Base-by-base conservation (phyloP, 2,329 filamentous ascomycete genomes). In the Claviceps sp. region DNA sequence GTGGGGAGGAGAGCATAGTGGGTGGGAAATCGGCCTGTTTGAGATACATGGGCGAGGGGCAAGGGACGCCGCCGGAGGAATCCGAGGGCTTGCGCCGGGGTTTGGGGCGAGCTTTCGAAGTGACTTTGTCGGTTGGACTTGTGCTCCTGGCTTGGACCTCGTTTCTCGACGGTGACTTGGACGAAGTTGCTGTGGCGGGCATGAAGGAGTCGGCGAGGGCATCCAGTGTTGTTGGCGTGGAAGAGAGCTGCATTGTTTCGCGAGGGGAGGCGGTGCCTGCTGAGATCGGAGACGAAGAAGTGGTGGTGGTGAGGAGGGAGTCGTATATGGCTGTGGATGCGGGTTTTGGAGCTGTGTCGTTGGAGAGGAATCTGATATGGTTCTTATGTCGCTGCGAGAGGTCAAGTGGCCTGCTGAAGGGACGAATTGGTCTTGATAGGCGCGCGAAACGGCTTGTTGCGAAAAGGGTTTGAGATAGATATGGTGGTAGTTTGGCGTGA, bases 1-100 rank as follows among this genome's bases (percentile, higher is more conserved):
- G 79, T 1, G 82, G 77, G 1, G 65, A 49, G 0, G 66, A 41
- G 3, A 77, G 66, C 16, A 58, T 57, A 30, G 64, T 60, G 0
- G 79, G 73, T 0, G 69, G 59, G 14, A 69, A 58, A 4, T 68
- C 63, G 2, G 85, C 73, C 50, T 75, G 73, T 3, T 62, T 51
- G n/a, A 88, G 69, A 66, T 94, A 94, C 47, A 67, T 62, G 0
- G 66, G 46, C 1, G 77, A 76, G 0, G 87, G 80, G 0, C 75
- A 61, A 0, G 88, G 87, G 24, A 83, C 65, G 49, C 78, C 78
- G 49, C 78, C 78, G 0, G 78, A 81, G 4, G 54, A 67, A 6
- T 52, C 47, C 56, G 67, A 74, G 56, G 62, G 67, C 26, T 54
- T 13, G 5, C 30, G 22, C 6, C 48, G 43, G 37, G 50, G 37